Evolutionary conservation across 768 basidiomycete species (phyloP).

Genomic region (Collybia nuda): DNA sequence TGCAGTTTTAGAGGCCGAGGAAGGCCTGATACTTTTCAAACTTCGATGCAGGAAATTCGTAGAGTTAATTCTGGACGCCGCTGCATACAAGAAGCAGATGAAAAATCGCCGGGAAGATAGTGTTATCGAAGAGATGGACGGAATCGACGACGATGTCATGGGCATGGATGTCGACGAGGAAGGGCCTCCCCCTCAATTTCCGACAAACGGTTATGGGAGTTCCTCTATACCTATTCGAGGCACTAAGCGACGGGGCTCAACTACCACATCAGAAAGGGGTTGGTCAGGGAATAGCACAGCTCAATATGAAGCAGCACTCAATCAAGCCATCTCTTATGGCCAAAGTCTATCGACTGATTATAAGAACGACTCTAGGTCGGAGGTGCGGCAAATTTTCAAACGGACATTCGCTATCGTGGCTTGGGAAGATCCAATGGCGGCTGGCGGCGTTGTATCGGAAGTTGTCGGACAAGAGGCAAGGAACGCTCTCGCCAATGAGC

Average conservation of each 20-base stretch:
- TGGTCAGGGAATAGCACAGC: conserved; percentile 18
- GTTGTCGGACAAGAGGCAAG: conserved; percentile 70
- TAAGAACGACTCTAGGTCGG: conserved; percentile 57
- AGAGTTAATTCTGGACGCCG: conserved; percentile 73
- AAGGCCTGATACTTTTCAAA: conserved; percentile 76
- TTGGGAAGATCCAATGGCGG: conserved; percentile 71
- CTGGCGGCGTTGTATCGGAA: conserved; percentile 62
- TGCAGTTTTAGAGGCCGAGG: conserved; percentile 61
- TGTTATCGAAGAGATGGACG: conserved; percentile 39
- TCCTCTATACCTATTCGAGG: conserved; percentile 14
- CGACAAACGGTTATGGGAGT: conserved; percentile 26
- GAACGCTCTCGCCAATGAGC: conserved; percentile 65
- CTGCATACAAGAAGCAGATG: conserved; percentile 67
- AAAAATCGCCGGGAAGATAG: conserved; percentile 33
- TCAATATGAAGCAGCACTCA: conserved; percentile 59
- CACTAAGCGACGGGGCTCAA: conserved; percentile 5
- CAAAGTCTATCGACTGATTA: conserved; percentile 70
- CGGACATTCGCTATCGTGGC: conserved; percentile 80
- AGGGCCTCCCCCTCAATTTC: conserved; percentile 15
- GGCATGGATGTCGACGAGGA: conserved; percentile 65
- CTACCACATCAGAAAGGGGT: conserved; percentile 7
- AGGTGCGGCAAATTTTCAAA: conserved; percentile 66
- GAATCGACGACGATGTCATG: conserved; percentile 40
- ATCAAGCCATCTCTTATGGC: conserved; percentile 71
- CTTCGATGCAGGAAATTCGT: conserved; percentile 84